Evolutionary conservation across 805 yeast genomes (phyloP).

Genomic region (Candida nemodendra): DNA sequence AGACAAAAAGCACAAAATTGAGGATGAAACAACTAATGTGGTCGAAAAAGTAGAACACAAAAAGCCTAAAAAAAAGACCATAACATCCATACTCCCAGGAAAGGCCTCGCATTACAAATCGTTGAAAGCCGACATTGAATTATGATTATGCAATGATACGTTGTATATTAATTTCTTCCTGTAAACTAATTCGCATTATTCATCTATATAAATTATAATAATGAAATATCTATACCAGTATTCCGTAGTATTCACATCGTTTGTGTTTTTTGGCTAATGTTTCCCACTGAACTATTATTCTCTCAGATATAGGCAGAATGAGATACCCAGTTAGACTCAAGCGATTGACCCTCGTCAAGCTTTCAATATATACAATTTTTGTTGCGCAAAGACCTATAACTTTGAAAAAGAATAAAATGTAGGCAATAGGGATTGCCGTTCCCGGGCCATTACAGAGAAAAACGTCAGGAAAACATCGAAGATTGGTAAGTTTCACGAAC

Average conservation of each 20-base stretch:
- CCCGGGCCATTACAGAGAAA: slow-evolving; percentile 76
- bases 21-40: not conserved
- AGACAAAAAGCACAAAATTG: not conserved
- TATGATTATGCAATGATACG: slow-evolving; percentile 2
- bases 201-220: slow-evolving; percentile 1
- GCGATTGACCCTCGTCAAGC: slow-evolving; percentile 75
- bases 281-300: slow-evolving; percentile 91
- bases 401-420: slow-evolving; percentile 51
- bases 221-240: slow-evolving; percentile 51
- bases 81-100: slow-evolving; percentile 1
- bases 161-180: slow-evolving; percentile 2
- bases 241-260: slow-evolving; percentile 74
- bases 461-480: slow-evolving; percentile 25
- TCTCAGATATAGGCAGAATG: slow-evolving; percentile 66
- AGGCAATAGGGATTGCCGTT: slow-evolving; percentile 68
- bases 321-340: slow-evolving; percentile 78
- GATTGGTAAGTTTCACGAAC: slow-evolving; percentile 10
- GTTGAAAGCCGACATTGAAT: slow-evolving; percentile 11
- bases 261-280: slow-evolving; percentile 48
- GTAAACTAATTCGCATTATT: too few relatives aligned
- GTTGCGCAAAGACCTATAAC: slow-evolving; percentile 46
- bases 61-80: not conserved
- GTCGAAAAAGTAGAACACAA: not conserved
- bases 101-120: slow-evolving; percentile 13
- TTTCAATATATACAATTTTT: slow-evolving; percentile 75